Base-by-base conservation (phyloP, 1,284 basidiomycete genomes). In the Boletus smithii region DNA sequence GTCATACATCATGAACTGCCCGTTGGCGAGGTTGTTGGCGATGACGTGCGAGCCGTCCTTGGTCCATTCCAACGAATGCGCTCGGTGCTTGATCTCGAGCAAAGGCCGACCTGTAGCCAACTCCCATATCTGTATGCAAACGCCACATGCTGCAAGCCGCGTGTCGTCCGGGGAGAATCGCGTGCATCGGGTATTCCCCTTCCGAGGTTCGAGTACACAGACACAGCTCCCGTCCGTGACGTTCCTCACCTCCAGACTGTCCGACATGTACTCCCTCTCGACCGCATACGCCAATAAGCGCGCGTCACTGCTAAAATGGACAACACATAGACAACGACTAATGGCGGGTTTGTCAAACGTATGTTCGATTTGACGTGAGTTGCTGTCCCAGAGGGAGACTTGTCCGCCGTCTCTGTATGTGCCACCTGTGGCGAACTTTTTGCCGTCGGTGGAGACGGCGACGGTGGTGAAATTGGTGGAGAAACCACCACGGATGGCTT, bases 401-500 rank as follows among this genome's bases (percentile, higher is more conserved):
- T 62, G 58, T 0, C 58, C 60, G 8, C 60, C 53, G 27, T 59
- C 58, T 20, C 60, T 53, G 37, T 59, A 59, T 0, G 58, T 62
- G 31, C 58, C 58, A 5, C 55, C 58, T 0, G 58, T 59, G 9
- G 58, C 60, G 27, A 59, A 62, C 41, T 55, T 59, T 48, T 46
- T 62, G 5, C 60, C 57, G 44, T 59, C 57, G 16, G 60, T 7
- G 10, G 57, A 59, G 55, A 59, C 45, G 26, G 55, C 26, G 52
- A 59, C 60, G 31, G 57, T 59, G 51, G 51, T 47, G 32, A 58
- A 59, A 47, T 60, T 58, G 35, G 60, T 62, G 60, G 60, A 59
- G 53, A 59, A 59, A 8, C 57, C 60, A 5, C 55, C 42, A 0
- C 57, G 57, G 52, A 59, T 59, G 36, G 13, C 40, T 30, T 59